Percentiles rank a stretch among this genome's conserved stretches.
Evolutionary conservation across 345 rosid genomes (phyloP).

Genomic region (Geranium rotundifolium): DNA sequence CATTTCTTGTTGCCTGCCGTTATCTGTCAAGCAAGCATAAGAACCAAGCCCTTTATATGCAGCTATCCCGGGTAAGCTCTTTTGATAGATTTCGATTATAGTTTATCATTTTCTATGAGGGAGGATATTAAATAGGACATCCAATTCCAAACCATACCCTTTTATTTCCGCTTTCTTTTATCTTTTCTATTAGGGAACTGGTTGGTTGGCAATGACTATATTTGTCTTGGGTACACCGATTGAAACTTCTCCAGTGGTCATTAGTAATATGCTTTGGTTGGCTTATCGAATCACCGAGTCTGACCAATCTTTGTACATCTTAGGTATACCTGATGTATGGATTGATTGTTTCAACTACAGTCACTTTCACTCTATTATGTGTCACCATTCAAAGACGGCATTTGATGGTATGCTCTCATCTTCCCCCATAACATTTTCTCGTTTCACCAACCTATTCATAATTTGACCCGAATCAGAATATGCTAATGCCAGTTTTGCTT

Average conservation of each 20-base stretch:
- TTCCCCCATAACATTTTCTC: background rate
- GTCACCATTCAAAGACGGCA: conserved; percentile 84
- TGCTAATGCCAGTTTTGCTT: background rate
- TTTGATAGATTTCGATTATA: background rate
- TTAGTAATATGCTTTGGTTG: background rate
- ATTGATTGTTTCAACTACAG: conserved; percentile 40
- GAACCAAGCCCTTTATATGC: conserved; percentile 12
- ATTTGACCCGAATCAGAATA: background rate
- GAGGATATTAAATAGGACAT: no score
- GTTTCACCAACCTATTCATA: background rate
- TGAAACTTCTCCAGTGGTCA: background rate
- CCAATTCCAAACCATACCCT: no score
- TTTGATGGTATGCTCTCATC: conserved; percentile 49
- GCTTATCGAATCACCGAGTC: conserved; percentile 2
- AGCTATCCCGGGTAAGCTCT: conserved; percentile 44
- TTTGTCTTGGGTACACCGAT: no score
- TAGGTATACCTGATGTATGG: conserved; percentile 75
- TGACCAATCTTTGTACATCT: conserved; percentile 4
- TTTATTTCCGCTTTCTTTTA: no score
- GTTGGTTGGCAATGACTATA: no score
- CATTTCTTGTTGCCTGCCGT: conserved; percentile 35
- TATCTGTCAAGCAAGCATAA: conserved; percentile 15
- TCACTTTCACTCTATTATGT: conserved; percentile 53
- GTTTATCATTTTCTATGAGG: no score
- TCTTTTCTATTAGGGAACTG: no score